phyloP scores from a whole-genome alignment of 768 basidiomycete genomes.

The Hortiboletus flavorubellus region DNA sequence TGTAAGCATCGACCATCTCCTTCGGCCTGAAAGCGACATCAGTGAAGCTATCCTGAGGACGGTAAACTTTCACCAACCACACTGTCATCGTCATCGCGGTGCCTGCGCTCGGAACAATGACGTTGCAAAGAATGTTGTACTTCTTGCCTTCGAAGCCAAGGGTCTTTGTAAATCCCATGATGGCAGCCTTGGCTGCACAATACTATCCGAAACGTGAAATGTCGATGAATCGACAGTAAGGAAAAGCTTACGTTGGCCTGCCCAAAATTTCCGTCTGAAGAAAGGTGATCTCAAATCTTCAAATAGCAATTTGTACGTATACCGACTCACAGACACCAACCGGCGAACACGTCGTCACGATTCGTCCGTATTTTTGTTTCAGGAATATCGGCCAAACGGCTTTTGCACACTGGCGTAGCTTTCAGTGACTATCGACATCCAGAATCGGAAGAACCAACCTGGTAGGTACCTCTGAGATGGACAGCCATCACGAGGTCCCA shows the following conservation, averaged over 20 bases:
- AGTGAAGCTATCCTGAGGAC: not conserved
- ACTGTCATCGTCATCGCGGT: constrained; percentile 89
- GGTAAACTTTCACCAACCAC: constrained; percentile 42
- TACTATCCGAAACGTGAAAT: constrained; percentile 46
- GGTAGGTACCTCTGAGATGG: constrained; percentile 90
- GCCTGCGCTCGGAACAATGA: constrained; percentile 83
- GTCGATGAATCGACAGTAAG: not conserved
- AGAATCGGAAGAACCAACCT: constrained; percentile 40
- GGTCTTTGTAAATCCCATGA: constrained; percentile 86
- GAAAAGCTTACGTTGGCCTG: constrained; percentile 70
- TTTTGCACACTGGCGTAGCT: constrained; percentile 66
- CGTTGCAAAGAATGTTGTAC: constrained; percentile 88
- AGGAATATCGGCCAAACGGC: constrained; percentile 97
- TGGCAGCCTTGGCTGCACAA: constrained; percentile 88
- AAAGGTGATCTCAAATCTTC: not conserved
- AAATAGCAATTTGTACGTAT: not conserved
- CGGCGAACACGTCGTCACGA: constrained; percentile 90
- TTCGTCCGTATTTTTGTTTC: constrained; percentile 94
- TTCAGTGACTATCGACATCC: constrained; percentile 1
- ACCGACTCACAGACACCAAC: constrained; percentile 83
- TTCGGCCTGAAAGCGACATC: constrained; percentile 49
- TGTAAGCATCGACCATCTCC: constrained; percentile 88
- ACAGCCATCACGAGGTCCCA: constrained; percentile 93
- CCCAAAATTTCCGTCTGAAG: constrained; percentile 89
- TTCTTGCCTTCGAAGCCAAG: constrained; percentile 90